Evolutionary conservation across 208 protist species (phyloP), one percentile per base, ranked within the genome.

Genomic region (Crithidia brevicula): DNA sequence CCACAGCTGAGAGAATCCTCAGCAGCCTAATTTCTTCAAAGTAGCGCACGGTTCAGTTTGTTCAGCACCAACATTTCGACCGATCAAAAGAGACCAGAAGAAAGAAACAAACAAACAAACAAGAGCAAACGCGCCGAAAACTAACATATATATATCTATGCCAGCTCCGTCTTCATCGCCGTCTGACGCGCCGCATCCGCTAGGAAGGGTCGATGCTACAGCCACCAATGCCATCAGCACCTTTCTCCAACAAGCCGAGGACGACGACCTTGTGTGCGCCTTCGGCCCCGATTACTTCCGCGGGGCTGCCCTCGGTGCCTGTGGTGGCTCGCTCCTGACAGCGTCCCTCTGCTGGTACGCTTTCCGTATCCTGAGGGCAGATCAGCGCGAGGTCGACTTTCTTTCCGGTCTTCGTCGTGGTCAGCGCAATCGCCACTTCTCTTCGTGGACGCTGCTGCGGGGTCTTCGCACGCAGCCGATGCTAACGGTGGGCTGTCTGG

Each of bases 201-300:
- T 33, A 57, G 34, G 16, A 6, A 22, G 18, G 25, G 30, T 20
- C 15, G 13, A 33, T n/a, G 31, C 30, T 16, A 22, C 27, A 22
- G 5, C 40, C 0, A 25, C 58, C 6, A 4, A 47, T 27, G 46
- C 59, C 18, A 23, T 66, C 22, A 34, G 36, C 3, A 25, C 77
- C 30, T 86, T 68, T 47, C 52, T 74, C 1, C 45, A 82, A 30
- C 73, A 89, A 43, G 73, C 82, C 64, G 57, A 79, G 33, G 91
- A 93, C 47, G 91, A 96, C 63, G 74, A 75, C 11, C 28, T 93
- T 18, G 74, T 96, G 16, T 92, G 85, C 52, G 70, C 83, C 18
- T 96, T 96, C 69, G 87, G 91, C 16, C 79, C 74, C 1, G 81
- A 91, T 50, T 96, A 79, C 61, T 96, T 93, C 70, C 52, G 83